Base-by-base conservation (phyloP, 352 stramenopile genomes). In the Phytophthora kernoviae region DNA sequence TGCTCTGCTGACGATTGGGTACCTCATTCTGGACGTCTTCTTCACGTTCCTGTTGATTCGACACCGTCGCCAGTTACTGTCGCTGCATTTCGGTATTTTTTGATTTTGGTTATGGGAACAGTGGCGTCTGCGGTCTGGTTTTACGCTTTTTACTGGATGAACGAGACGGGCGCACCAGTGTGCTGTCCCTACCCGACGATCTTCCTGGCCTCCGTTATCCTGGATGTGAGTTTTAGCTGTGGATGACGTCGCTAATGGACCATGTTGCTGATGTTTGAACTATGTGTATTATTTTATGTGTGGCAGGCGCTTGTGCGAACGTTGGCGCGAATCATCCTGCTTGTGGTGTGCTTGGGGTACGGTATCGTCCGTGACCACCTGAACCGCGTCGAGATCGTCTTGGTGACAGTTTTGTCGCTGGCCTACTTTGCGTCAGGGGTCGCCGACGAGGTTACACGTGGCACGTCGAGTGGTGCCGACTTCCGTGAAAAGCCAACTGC, bases 261-360 rank as follows among this genome's bases (percentile, higher is more conserved):
- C n/a, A n/a, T n/a, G n/a, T n/a, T n/a, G n/a, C n/a, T n/a, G n/a
- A n/a, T n/a, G 12, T 11, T 21, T 43, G n/a, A 11, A 17, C n/a
- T 43, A 33, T 18, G 10, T 44, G 11, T 59, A 21, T 47, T 68
- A 27, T 60, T 20, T 21, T 46, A 5, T 33, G 42, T 12, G 27
- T 47, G 33, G 32, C 27, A 93, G 83, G 82, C 80, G 1, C 62
- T 90, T 21, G 85, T 95, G 56, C 86, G 87, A 18, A 96, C 90
- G 9, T 65, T 95, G n/a, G 87, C 85, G 15, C 87, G 90, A 33
- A 64, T 95, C 27, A 78, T 97, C 18, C 63, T 97, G 42, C 67
- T 97, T 5, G 70, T 96, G 30, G 88, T 96, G 39, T 97, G 90
- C 45, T 73, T 97, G n/a, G 90, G 90, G 26, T 97, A 97, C 55